Base-by-base conservation (phyloP, 495 filamentous ascomycete species). In the Bacidia rubella region DNA sequence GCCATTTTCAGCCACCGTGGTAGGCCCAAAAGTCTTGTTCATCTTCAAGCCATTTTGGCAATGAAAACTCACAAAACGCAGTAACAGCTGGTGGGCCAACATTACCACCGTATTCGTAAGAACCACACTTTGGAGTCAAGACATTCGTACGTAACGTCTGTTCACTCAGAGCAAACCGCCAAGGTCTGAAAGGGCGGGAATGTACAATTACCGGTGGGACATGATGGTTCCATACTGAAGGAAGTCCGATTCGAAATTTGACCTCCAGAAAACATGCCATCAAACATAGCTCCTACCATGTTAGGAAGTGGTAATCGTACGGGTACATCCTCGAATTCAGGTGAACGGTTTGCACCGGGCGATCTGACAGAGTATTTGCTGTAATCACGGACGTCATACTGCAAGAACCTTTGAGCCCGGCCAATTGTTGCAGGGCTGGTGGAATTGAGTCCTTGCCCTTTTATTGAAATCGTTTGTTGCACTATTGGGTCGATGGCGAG, bases 191-290 rank as follows among this genome's bases (percentile, higher is more conserved):
- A 74, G 21, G 51, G 49, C 0, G 60, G 56, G 43, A 63, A 75
- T n/a, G 64, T 69, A 50, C 72, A 75, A 53, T 72, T 67, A 24
- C 70, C 69, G 0, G 70, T 66, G 23, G 70, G 62, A 58, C 72
- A 75, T 17, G 26, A 15, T 12, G 35, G 15, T 15, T 19, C 17
- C 12, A 51, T 10, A 17, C 20, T 7, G 17, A 19, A 12, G 27
- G 24, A 32, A 10, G 25, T 7, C 29, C 29, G 7, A 15, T 35
- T 35, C 7, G 29, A 7, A 15, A 7, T 15, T 7, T 5, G 29
- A 35, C 29, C 29, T 5, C 5, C 29, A 7, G 29, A 5, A 35
- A 35, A 35, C 29, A 35, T 35, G 29, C 29, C 29, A 7, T 5
- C 29, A 35, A 35, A 35, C 29, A 35, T 35, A 15, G 29, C 29